These are phyloP conservation scores for Tolypocladium inflatum DNA, from an alignment of 2,329 filamentous ascomycete species.

Conservation along the genomic window DNA sequence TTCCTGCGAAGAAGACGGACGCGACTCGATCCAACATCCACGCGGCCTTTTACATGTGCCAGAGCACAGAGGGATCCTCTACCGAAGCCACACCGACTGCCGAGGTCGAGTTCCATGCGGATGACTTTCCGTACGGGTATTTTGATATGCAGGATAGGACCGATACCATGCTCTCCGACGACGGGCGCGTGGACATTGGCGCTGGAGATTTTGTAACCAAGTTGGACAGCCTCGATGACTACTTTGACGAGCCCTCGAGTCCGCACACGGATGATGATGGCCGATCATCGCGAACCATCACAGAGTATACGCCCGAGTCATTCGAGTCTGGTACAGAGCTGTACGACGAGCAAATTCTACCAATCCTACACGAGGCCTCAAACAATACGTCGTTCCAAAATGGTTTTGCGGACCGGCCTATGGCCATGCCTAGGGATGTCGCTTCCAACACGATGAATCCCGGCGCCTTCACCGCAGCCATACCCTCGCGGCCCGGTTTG, in stretches of 20 bases:
- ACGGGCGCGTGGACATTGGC: slow-evolving; percentile 59
- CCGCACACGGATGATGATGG: slow-evolving; percentile 50
- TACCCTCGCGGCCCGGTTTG: slow-evolving; percentile 51
- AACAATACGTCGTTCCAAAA: slow-evolving; percentile 79
- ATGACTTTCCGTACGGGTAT: slow-evolving; percentile 78
- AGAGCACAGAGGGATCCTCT: slow-evolving; percentile 50
- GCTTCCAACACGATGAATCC: slow-evolving; percentile 55
- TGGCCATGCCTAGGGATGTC: slow-evolving; percentile 48
- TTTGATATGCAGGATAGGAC: slow-evolving; percentile 65
- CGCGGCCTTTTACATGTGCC: slow-evolving; percentile 90
- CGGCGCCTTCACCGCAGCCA: slow-evolving; percentile 41
- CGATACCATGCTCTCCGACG: slow-evolving; percentile 89
- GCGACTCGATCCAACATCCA: slow-evolving; percentile 87
- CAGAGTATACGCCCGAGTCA: slow-evolving; percentile 54
- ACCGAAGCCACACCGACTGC: slow-evolving; percentile 61
- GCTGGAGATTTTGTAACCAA: slow-evolving; percentile 70
- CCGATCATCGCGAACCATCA: slow-evolving; percentile 52
- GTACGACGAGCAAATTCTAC: slow-evolving; percentile 88
- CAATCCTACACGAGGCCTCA: slow-evolving; percentile 78
- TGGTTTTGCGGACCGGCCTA: slow-evolving; percentile 68
- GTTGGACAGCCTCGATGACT: slow-evolving; percentile 70
- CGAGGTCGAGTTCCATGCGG: slow-evolving; percentile 85
- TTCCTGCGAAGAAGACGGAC: slow-evolving; percentile 82
- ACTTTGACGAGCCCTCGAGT: slow-evolving; percentile 62
- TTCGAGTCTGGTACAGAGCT: slow-evolving; percentile 71